Evolutionary conservation across 345 rosid genomes (phyloP).

Genomic region (Pseudoturritis turrita): DNA sequence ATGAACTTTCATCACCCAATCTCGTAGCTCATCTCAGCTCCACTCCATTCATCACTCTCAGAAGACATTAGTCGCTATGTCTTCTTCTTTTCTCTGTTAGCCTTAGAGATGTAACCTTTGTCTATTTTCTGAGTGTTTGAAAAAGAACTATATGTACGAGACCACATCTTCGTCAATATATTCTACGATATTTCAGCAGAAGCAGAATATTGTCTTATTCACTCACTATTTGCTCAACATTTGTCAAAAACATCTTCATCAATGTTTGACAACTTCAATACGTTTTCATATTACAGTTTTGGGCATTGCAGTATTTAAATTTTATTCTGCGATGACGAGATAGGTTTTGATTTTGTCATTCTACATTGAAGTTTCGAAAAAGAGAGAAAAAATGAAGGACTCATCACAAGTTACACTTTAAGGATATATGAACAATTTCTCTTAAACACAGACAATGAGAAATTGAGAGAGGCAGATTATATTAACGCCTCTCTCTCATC

Average conservation of each 20-base stretch:
- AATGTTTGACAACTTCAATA: neutral
- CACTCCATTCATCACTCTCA: slow-evolving; percentile 51
- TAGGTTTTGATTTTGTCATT: neutral
- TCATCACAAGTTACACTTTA: slow-evolving; percentile 15
- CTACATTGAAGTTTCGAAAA: neutral
- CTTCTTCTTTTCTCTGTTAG: slow-evolving; percentile 19
- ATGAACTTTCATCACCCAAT: slow-evolving; percentile 40
- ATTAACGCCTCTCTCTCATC: neutral
- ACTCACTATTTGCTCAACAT: neutral
- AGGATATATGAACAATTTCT: slow-evolving; percentile 8
- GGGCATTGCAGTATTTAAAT: neutral
- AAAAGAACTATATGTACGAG: neutral
- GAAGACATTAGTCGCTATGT: slow-evolving; percentile 34
- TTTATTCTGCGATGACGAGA: neutral
- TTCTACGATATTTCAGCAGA: slow-evolving; percentile 18
- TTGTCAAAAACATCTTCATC: neutral
- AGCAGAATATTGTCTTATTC: neutral
- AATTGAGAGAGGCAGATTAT: neutral
- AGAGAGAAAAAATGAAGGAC: neutral
- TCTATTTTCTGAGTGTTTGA: slow-evolving; percentile 9
- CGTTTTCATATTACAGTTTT: neutral
- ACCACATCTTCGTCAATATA: neutral
- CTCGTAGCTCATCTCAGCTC: slow-evolving; percentile 45
- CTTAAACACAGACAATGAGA: slow-evolving; percentile 3
- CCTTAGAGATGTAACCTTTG: slow-evolving; percentile 9